Conservation (phyloP, 1,284 basidiomycete species). For the Spongiforma sp. region DNA sequence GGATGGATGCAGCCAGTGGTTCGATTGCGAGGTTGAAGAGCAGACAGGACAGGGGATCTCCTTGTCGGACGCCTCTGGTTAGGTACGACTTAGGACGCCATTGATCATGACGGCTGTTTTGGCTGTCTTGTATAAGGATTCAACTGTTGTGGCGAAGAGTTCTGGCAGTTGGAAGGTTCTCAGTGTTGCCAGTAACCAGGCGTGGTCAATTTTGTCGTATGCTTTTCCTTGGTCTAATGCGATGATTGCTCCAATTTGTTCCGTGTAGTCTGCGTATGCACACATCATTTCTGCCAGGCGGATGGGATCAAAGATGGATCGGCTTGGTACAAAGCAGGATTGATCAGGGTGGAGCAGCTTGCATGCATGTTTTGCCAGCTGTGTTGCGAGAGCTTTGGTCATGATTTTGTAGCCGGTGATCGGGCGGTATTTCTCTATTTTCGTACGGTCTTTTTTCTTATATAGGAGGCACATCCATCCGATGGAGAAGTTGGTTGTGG, state of each 20-base stretch:
- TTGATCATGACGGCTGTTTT: slow-evolving; percentile 43
- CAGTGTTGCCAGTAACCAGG: slow-evolving; percentile 3
- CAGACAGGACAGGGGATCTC: slow-evolving; percentile 45
- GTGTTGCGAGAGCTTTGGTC: slow-evolving; percentile 1
- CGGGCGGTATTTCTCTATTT: background rate
- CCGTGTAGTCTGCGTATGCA: slow-evolving; percentile 8
- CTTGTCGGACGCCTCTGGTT: slow-evolving; percentile 43
- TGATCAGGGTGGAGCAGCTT: slow-evolving; percentile 13
- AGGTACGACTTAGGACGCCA: slow-evolving; percentile 2
- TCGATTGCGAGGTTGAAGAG: slow-evolving; percentile 37
- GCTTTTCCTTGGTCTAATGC: slow-evolving; percentile 23
- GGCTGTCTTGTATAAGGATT: slow-evolving; percentile 41
- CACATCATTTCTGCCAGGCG: slow-evolving; percentile 3
- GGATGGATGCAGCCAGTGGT: slow-evolving; percentile 14
- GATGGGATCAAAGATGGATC: slow-evolving; percentile 11
- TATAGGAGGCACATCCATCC: background rate
- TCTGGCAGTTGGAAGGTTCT: background rate
- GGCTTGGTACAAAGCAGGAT: slow-evolving; percentile 4
- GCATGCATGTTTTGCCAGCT: background rate
- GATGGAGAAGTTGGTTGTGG: too few relatives aligned
- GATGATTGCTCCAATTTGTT: slow-evolving; percentile 1
- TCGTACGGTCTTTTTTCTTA: background rate
- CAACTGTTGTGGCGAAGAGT: slow-evolving; percentile 27
- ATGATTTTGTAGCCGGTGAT: slow-evolving; percentile 15
- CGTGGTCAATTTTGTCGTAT: slow-evolving; percentile 18